Base-by-base conservation (phyloP, 768 basidiomycete species). In the Dendrothele bispora region DNA sequence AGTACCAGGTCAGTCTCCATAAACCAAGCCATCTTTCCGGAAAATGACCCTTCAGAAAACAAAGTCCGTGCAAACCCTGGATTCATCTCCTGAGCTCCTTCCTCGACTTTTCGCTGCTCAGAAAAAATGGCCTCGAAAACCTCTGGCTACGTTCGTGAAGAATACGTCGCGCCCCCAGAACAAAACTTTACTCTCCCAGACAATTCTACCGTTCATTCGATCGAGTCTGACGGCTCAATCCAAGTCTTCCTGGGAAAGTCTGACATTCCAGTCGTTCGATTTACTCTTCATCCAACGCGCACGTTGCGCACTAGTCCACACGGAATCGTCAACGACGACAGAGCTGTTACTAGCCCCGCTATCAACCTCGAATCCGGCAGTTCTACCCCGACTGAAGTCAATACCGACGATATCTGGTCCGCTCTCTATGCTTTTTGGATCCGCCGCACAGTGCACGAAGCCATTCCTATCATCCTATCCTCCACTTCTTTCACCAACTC, bases 361-460 rank as follows among this genome's bases (percentile, higher is more conserved):
- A 12, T 48, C 3, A 8, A 39, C 14, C 14, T 46, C 30, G 30
- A 39, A 28, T 28, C 17, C 14, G 38, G 22, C 20, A 28, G 7
- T n/a, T 38, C 53, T 14, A 47, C 59, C 39, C 39, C 14, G 20
- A 36, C 39, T 2, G 42, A 42, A 17, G 34, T 67, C 29, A 36
- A 61, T 12, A 43, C 70, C 21, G 47, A 60, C 8, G 66, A 76
- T 46, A 43, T 66, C 21, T 79, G 77, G 77, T 67, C 60, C 3
- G 55, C 60, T 29, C 50, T 76, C 14, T 72, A 77, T 49, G 66
- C 68, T 10, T 59, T 78, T 2, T 75, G 72, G 57, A 68, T 67
- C 5, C 50, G 65, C 28, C 56, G 68, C 52, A 64, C 70, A 37
- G 59, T 61, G 7, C 64, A 69, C 36, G 76, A 77, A 38, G 61